Percentiles rank a stretch among this genome's conserved stretches.
phyloP scores from a whole-genome alignment of 1,139 yeast species.

The Hansenula sp. region DNA sequence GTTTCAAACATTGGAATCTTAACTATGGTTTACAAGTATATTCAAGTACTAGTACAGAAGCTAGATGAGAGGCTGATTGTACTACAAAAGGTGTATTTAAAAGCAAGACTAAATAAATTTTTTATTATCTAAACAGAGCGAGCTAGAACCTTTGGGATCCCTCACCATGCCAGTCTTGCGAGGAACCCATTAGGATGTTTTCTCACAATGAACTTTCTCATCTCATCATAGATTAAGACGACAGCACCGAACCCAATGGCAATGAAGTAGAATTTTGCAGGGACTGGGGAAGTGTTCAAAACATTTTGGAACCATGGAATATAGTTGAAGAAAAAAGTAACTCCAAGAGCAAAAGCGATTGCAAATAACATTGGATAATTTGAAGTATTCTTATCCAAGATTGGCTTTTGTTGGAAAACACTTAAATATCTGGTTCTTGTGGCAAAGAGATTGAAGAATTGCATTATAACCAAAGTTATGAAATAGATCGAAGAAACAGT shows the following conservation, averaged over 20 bases:
- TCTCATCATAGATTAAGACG: slow-evolving; percentile 39
- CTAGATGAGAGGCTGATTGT: no score
- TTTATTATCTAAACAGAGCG: no score
- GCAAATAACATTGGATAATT: slow-evolving; percentile 33
- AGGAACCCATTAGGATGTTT: slow-evolving; percentile 33
- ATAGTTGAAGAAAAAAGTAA: slow-evolving; percentile 44
- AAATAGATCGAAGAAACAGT: slow-evolving; percentile 47
- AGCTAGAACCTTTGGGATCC: no score
- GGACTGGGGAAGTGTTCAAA: slow-evolving; percentile 38
- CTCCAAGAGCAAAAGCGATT: slow-evolving; percentile 35
- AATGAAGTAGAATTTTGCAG: slow-evolving; percentile 46
- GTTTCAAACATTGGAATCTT: no score
- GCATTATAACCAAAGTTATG: slow-evolving; percentile 46
- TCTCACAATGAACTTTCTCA: slow-evolving; percentile 38
- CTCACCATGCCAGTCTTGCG: slow-evolving; percentile 44
- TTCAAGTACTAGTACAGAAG: no score
- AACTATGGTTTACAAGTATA: no score
- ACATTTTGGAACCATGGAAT: slow-evolving; percentile 39
- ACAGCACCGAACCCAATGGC: slow-evolving; percentile 43
- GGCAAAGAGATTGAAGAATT: slow-evolving; percentile 44
- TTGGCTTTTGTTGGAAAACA: slow-evolving; percentile 39
- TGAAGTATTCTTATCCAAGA: slow-evolving; percentile 25
- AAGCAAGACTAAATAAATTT: no score
- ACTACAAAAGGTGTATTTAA: no score
- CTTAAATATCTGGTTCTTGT: slow-evolving; percentile 43